Conservation (phyloP, 208 protist genomes). For the Leptomonas seymouri region DNA sequence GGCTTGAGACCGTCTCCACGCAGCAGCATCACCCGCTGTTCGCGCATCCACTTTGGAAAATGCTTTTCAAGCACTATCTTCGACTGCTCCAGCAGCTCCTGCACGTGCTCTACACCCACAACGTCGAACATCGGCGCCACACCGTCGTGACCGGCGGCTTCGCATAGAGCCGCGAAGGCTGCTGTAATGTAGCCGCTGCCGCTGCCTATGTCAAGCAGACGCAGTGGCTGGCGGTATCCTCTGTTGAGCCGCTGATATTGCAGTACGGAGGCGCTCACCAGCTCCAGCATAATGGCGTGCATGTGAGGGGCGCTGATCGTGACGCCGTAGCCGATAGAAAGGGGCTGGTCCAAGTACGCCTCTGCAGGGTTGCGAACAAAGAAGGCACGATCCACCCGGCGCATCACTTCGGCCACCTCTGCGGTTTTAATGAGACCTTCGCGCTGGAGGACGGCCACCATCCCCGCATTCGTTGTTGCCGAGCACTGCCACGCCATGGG, state of each 20-base stretch:
- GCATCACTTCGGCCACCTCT: slow-evolving; percentile 64
- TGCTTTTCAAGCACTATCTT: slow-evolving; percentile 44
- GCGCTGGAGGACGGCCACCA: slow-evolving; percentile 61
- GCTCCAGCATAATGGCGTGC: slow-evolving; percentile 88
- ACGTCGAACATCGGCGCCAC: slow-evolving; percentile 41
- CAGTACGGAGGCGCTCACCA: slow-evolving; percentile 60
- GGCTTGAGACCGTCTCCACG: slow-evolving; percentile 70
- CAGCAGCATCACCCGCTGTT: slow-evolving; percentile 46
- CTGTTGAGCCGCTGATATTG: slow-evolving; percentile 6
- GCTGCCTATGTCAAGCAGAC: slow-evolving; percentile 84
- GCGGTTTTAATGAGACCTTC: slow-evolving; percentile 56
- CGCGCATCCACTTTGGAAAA: slow-evolving; percentile 45
- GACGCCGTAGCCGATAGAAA: slow-evolving; percentile 79
- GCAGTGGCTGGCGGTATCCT: slow-evolving; percentile 22
- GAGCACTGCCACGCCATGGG: slow-evolving; percentile 90
- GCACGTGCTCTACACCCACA: slow-evolving; percentile 83
- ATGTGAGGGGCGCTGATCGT: slow-evolving; percentile 93
- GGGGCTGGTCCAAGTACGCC: slow-evolving; percentile 77
- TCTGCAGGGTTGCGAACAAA: slow-evolving; percentile 48
- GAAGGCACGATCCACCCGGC: slow-evolving; percentile 72
- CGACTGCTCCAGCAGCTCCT: slow-evolving; percentile 49
- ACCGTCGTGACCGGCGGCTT: slow-evolving; percentile 29
- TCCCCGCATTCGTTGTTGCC: slow-evolving; percentile 57
- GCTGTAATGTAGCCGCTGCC: slow-evolving; percentile 92
- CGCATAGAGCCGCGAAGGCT: slow-evolving; percentile 60